phyloP scores from a whole-genome alignment of 257 asterid species.

The Anisodus tanguticus region DNA sequence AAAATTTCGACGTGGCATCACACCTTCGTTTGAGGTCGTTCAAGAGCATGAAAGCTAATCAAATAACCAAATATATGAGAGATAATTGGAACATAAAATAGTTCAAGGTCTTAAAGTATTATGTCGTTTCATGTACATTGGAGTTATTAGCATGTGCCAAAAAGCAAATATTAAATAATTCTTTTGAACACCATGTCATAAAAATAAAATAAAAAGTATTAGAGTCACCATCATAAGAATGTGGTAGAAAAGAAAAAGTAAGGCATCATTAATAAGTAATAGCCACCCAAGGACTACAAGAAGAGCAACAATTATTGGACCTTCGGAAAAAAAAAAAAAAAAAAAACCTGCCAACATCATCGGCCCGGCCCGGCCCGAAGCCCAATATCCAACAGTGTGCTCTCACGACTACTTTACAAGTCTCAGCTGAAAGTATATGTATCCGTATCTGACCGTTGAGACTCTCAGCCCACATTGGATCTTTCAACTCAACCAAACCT shows the following conservation, averaged over 20 bases:
- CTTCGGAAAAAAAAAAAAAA: too few relatives aligned
- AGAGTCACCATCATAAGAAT: background rate
- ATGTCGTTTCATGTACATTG: background rate
- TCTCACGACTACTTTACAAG: background rate
- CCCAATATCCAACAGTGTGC: background rate
- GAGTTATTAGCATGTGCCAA: background rate
- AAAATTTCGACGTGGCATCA: too few relatives aligned
- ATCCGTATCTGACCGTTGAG: background rate
- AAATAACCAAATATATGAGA: too few relatives aligned
- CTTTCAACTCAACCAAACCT: background rate
- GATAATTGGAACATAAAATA: too few relatives aligned
- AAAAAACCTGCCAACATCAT: background rate
- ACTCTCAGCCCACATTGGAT: slow-evolving; percentile 9
- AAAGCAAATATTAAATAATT: background rate
- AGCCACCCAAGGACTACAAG: background rate
- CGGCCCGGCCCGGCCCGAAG: background rate
- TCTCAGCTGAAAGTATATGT: background rate
- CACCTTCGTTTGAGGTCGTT: too few relatives aligned
- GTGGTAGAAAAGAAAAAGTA: background rate
- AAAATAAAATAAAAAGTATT: background rate
- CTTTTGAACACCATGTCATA: too few relatives aligned
- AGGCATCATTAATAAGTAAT: background rate
- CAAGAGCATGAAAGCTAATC: too few relatives aligned
- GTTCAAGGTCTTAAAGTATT: background rate
- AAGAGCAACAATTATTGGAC: background rate